Percentiles rank a stretch among this genome's conserved stretches.
Evolutionary conservation across 345 rosid genomes (phyloP).

Genomic region (Eutrema yunnanense): DNA sequence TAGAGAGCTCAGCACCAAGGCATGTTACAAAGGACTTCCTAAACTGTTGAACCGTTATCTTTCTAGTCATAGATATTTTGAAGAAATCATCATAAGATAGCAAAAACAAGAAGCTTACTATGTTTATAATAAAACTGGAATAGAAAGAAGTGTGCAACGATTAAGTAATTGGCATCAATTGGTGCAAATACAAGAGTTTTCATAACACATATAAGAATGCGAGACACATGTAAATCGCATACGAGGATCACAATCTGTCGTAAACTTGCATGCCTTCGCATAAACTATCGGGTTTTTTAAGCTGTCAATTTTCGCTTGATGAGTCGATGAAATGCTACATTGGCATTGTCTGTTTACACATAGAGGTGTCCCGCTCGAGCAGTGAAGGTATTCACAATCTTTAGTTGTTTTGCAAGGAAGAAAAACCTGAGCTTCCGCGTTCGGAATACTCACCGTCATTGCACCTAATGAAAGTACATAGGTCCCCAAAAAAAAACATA

Average conservation of each 20-base stretch:
- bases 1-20: too few relatives aligned
- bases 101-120: neutral
- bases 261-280: neutral
- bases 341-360: constrained; percentile 1
- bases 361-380: neutral
- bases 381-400: neutral
- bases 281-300: neutral
- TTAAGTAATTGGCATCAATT: neutral
- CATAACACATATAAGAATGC: neutral
- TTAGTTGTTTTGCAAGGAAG: neutral
- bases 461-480: neutral
- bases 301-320: neutral
- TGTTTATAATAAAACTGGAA: neutral
- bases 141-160: neutral
- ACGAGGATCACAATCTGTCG: constrained; percentile 9
- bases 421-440: neutral
- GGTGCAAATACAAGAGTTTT: neutral
- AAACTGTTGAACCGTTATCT: too few relatives aligned
- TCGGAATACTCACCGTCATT: neutral
- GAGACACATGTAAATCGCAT: constrained; percentile 1
- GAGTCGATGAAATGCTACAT: neutral
- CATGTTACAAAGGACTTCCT: too few relatives aligned
- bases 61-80: too few relatives aligned
- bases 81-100: neutral
- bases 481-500: neutral